These are phyloP conservation scores for Salinomyces thailandicus DNA, from an alignment of 2,329 filamentous ascomycete species.

Conservation along the genomic window DNA sequence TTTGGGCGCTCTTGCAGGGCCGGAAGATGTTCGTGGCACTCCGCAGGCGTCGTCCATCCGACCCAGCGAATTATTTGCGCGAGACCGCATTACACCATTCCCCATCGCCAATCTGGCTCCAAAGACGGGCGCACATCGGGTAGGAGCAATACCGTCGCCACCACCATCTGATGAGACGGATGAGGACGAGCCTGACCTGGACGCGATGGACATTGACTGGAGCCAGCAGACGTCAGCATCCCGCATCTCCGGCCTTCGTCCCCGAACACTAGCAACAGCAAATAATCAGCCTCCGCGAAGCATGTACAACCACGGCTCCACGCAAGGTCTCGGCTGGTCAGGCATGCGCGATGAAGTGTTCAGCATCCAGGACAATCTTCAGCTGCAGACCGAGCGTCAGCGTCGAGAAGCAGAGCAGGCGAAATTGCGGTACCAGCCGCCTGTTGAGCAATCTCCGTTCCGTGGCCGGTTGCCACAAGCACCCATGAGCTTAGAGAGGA, in stretches of 20 bases:
- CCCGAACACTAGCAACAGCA: constrained; percentile 30
- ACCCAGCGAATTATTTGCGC: constrained; percentile 18
- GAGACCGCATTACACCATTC: constrained; percentile 23
- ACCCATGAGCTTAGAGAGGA: constrained; percentile 55
- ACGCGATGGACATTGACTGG: constrained; percentile 67
- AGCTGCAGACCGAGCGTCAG: constrained; percentile 6
- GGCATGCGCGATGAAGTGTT: constrained; percentile 18
- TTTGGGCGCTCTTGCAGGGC: constrained; percentile 18
- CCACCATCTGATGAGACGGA: constrained; percentile 15
- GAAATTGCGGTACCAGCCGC: constrained; percentile 13
- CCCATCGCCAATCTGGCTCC: constrained; percentile 26
- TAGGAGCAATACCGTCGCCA: constrained; percentile 11
- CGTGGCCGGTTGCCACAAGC: constrained; percentile 61
- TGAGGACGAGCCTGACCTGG: constrained; percentile 25
- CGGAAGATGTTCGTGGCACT: constrained; percentile 13
- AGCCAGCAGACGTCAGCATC: constrained; percentile 27
- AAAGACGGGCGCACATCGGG: constrained; percentile 7
- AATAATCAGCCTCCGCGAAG: constrained; percentile 29
- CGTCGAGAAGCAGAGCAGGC: constrained; percentile 11
- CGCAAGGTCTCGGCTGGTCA: constrained; percentile 13
- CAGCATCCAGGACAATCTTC: constrained; percentile 15
- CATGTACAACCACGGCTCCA: constrained; percentile 29
- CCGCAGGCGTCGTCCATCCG: constrained; percentile 19
- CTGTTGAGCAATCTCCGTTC: constrained; percentile 44
- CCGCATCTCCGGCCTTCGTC: constrained; percentile 12